Base-by-base conservation (phyloP, 805 yeast species). In the Starmerella khaoyaiensis region DNA sequence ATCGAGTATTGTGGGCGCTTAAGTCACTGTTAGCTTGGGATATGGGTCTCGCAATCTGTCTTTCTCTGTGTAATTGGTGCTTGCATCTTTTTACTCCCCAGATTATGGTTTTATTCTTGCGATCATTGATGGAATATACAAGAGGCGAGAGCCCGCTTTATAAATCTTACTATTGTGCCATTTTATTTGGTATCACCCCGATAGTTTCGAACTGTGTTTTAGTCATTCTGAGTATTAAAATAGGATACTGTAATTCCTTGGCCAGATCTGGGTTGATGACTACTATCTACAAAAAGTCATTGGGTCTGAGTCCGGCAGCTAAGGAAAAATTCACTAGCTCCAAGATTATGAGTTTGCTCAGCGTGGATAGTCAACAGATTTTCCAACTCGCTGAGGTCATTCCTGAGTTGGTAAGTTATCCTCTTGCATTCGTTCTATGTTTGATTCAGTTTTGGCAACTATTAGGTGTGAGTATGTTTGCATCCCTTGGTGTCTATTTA, bases 291-390 rank as follows among this genome's bases (percentile, higher is more conserved):
- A 69, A 71, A 34, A 84, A 84, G 55, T 67, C 90, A 0, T 61
- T 83, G 44, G 62, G 54, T 16, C 57, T 84, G 15, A 71, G 90
- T 1, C 68, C 74, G 5, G 73, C 71, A 28, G 68, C 81, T 6
- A 67, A 76, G 44, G 65, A 66, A 27, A 65, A 67, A 17, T 74
- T 79, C 34, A 72, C 79, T 28, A 77, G 93, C 5, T 94, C 96
- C 53, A 94, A 82, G 56, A 79, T 86, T 51, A 95, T 84, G 46
- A 86, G 84, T 55, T 64, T 86, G 53, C 79, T 86, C 90, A 77
- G 90, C 40, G 94, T 86, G 28, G 97, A 86, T 61, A 74, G 83
- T 75, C 90, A 40, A 14, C 35, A 21, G 41, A 36, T 21, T 94
- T 86, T 29, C 95, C 84, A 60, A 74, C 82, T 82, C 36, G 71